Conservation (phyloP, 805 yeast species). For the Diddensiella caesifluorescens region DNA sequence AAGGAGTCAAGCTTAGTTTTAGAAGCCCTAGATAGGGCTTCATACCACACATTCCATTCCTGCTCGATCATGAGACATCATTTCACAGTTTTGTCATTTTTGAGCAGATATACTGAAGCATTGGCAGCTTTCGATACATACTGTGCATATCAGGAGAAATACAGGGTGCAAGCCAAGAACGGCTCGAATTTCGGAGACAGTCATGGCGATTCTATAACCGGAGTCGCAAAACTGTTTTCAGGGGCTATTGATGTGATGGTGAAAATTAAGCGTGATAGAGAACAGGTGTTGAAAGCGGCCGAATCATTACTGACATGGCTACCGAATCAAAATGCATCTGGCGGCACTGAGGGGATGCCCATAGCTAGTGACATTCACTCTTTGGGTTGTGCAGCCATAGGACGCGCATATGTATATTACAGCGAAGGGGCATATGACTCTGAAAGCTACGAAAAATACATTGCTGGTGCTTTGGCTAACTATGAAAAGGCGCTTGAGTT, state of each 20-base stretch:
- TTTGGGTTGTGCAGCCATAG: constrained; percentile 16
- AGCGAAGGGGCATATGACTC: constrained; percentile 12
- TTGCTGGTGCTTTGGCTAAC: constrained; percentile 16
- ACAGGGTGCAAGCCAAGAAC: constrained; percentile 20
- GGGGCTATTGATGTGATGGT: constrained; percentile 14
- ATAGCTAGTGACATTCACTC: neutral
- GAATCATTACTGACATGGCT: constrained; percentile 10
- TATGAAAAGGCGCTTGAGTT: constrained; percentile 18
- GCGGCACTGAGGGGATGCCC: neutral
- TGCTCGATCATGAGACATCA: constrained; percentile 30
- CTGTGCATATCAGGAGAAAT: constrained; percentile 26
- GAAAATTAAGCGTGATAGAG: constrained; percentile 14
- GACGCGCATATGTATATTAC: constrained; percentile 12
- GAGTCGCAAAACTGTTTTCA: constrained; percentile 13
- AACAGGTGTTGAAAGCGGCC: constrained; percentile 19
- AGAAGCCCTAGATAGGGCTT: constrained; percentile 18
- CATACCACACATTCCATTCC: constrained; percentile 32
- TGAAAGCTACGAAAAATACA: constrained; percentile 14
- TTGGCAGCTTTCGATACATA: constrained; percentile 31
- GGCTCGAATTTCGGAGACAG: constrained; percentile 25
- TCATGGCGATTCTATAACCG: constrained; percentile 20
- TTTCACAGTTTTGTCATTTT: constrained; percentile 24
- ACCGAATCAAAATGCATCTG: neutral
- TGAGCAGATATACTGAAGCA: constrained; percentile 30
- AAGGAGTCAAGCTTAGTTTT: constrained; percentile 17